Evolutionary conservation across 2,329 filamentous ascomycete genomes (phyloP).

Genomic region (Simplicillium aogashimaense): DNA sequence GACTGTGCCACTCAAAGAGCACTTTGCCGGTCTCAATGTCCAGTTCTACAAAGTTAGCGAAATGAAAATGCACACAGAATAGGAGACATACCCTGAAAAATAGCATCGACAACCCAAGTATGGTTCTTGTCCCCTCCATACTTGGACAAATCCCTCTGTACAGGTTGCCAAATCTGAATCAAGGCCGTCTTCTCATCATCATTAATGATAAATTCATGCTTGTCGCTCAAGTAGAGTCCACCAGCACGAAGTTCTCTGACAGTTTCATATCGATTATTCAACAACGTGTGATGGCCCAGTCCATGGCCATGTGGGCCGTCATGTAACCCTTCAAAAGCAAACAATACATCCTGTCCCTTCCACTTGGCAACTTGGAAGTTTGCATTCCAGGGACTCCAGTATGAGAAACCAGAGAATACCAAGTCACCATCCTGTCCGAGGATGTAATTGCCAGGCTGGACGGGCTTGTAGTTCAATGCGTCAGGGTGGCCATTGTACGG

Average conservation of each 20-base stretch:
- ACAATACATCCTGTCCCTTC: constrained; percentile 41
- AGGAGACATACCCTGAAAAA: constrained; percentile 37
- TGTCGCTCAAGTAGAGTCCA: constrained; percentile 37
- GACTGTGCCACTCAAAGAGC: constrained; percentile 34
- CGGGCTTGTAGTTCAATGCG: not conserved
- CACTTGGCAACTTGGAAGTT: constrained; percentile 42
- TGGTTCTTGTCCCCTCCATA: constrained; percentile 37
- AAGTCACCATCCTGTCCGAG: constrained; percentile 41
- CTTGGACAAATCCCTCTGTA: constrained; percentile 29
- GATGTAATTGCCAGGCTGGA: constrained; percentile 41
- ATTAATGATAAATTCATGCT: constrained; percentile 46
- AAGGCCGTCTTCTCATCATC: constrained; percentile 41
- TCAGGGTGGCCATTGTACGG: not conserved
- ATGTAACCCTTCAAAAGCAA: constrained; percentile 42
- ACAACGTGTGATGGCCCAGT: constrained; percentile 41
- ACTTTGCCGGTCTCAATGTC: constrained; percentile 38
- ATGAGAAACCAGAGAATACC: constrained; percentile 45
- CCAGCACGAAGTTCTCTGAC: constrained; percentile 42
- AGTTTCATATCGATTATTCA: constrained; percentile 44
- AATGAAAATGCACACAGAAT: not conserved
- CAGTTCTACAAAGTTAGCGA: constrained; percentile 24
- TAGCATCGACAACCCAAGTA: constrained; percentile 45
- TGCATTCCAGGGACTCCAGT: constrained; percentile 39
- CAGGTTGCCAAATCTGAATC: constrained; percentile 43
- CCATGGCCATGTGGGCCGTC: constrained; percentile 42